Percentiles rank a stretch among this genome's conserved stretches.
These are phyloP conservation scores for Hura crepitans DNA, from an alignment of 441 rosid genomes.

Conservation along the genomic window DNA sequence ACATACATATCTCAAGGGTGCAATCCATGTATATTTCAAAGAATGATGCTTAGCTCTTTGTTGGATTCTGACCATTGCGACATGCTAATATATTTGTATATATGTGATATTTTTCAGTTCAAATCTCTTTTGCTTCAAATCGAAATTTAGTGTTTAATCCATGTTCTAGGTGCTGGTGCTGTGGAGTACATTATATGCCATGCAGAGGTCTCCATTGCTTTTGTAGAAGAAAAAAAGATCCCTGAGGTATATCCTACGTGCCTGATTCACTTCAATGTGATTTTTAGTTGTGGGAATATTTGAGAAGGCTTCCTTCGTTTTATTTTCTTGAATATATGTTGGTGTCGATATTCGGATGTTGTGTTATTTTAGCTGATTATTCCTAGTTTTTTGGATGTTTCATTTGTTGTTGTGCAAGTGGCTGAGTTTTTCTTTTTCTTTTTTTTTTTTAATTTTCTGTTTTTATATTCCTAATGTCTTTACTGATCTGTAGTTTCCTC, in stretches of 20 bases:
- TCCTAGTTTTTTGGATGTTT: neutral
- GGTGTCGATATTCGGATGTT: neutral
- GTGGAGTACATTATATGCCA: conserved; percentile 82
- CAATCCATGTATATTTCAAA: neutral
- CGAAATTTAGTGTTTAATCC: conserved; percentile 5
- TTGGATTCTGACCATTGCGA: neutral
- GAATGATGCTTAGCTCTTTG: neutral
- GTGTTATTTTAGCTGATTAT: neutral
- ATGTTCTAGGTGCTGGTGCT: conserved; percentile 71
- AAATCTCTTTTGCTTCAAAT: neutral
- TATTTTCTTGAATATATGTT: neutral
- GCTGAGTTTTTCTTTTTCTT: neutral
- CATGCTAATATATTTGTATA: neutral
- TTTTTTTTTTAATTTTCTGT: neutral
- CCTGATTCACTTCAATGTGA: conserved; percentile 1
- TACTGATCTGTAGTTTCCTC: conserved; percentile 5
- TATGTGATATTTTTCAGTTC: neutral
- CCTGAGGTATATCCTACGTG: conserved; percentile 50
- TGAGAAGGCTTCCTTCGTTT: neutral
- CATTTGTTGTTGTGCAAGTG: neutral
- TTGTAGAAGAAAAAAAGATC: conserved; percentile 87
- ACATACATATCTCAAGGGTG: neutral
- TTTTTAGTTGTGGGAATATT: neutral
- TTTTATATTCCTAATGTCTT: conserved; percentile 3
- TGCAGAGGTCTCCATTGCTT: conserved; percentile 80